Evolutionary conservation across 768 basidiomycete species (phyloP).

Genomic region (Neoboletus subvelutipes): DNA sequence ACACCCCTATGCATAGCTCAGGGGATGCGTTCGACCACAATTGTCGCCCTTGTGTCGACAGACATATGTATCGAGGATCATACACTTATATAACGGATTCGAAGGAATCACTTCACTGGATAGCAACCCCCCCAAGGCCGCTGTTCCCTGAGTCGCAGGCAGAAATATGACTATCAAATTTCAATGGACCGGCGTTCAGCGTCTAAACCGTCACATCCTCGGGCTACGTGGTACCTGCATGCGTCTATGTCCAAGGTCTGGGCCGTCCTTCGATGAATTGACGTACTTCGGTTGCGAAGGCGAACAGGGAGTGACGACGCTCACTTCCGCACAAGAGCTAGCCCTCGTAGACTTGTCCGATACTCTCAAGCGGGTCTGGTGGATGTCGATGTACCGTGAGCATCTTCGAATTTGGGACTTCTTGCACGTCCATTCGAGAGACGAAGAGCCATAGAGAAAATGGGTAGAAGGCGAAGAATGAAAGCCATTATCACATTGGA

Average conservation of each 20-base stretch:
- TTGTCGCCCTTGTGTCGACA: neutral
- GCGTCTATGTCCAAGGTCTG: neutral
- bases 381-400: neutral
- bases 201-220: neutral
- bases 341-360: neutral
- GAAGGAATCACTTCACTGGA: neutral
- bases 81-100: neutral
- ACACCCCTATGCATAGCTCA: neutral
- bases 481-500: neutral
- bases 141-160: neutral
- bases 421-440: neutral
- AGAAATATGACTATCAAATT: neutral
- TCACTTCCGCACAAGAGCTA: neutral
- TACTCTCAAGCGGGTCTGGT: neutral
- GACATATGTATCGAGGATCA: neutral
- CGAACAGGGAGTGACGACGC: neutral
- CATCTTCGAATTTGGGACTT: neutral
- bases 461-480: neutral
- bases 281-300: neutral
- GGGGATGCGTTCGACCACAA: neutral
- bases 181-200: neutral
- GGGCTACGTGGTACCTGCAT: neutral
- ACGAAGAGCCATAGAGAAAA: no score
- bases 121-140: neutral
- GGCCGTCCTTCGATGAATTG: neutral